Evolutionary conservation across 2,329 filamentous ascomycete species (phyloP).

Genomic region (Pyrenochaeta sp.): DNA sequence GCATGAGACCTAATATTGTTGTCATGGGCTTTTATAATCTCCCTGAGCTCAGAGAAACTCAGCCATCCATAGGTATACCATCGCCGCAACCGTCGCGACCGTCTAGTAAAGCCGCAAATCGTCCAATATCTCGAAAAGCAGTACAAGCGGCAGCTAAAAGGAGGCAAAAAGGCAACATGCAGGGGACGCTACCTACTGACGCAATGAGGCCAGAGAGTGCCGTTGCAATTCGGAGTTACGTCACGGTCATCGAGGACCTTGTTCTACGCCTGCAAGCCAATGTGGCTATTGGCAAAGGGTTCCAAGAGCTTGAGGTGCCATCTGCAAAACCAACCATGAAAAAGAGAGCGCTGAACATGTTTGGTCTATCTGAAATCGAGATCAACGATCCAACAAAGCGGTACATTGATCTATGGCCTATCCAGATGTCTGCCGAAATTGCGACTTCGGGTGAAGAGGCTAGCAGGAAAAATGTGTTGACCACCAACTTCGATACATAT

Average conservation of each 20-base stretch:
- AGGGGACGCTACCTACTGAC: slow-evolving; percentile 73
- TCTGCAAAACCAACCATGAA: slow-evolving; percentile 39
- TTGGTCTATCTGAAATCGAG: slow-evolving; percentile 46
- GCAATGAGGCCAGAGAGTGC: slow-evolving; percentile 72
- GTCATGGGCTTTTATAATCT: slow-evolving; percentile 83
- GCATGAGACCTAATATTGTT: slow-evolving; percentile 89
- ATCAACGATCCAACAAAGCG: slow-evolving; percentile 71
- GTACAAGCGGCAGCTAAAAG: slow-evolving; percentile 44
- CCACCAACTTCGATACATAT: slow-evolving; percentile 92
- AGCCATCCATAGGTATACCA: slow-evolving; percentile 66
- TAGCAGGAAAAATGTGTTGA: slow-evolving; percentile 69
- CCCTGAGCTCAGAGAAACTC: slow-evolving; percentile 73
- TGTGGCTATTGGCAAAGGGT: slow-evolving; percentile 84
- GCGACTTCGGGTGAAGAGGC: slow-evolving; percentile 60
- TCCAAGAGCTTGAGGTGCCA: slow-evolving; percentile 78
- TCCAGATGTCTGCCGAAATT: slow-evolving; percentile 90
- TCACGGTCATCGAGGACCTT: slow-evolving; percentile 84
- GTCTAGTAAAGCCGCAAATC: slow-evolving; percentile 35
- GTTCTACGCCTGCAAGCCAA: slow-evolving; percentile 81
- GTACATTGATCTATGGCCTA: slow-evolving; percentile 89
- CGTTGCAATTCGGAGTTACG: slow-evolving; percentile 76
- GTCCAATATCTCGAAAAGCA: slow-evolving; percentile 44
- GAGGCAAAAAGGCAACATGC: slow-evolving; percentile 61
- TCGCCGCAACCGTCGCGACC: slow-evolving; percentile 52
- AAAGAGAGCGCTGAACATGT: slow-evolving; percentile 32